Evolutionary conservation across 495 filamentous ascomycete species (phyloP).

Genomic region (Haplographium delicatum): DNA sequence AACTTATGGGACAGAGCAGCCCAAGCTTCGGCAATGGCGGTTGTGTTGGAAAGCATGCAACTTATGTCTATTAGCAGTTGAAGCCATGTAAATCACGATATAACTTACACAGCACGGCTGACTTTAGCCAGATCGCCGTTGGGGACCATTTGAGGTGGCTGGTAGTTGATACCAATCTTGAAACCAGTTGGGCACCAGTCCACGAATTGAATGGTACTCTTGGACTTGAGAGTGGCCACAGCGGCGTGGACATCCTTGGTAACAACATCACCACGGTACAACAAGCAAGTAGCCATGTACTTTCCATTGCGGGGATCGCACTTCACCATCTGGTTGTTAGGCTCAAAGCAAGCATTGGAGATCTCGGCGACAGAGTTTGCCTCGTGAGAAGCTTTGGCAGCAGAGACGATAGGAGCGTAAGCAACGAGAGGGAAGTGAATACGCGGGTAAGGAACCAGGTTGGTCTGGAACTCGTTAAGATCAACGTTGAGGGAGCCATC

Average conservation of each 20-base stretch:
- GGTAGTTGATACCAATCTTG: slow-evolving; percentile 99
- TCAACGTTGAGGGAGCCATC: slow-evolving; percentile 99
- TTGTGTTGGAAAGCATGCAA: slow-evolving; percentile 99
- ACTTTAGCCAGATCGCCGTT: slow-evolving; percentile 96
- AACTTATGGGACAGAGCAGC: slow-evolving; percentile 96
- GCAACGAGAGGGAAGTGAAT: slow-evolving; percentile 98
- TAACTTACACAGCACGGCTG: slow-evolving; percentile 90
- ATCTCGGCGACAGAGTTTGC: slow-evolving; percentile 84
- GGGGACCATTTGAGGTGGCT: slow-evolving; percentile 90
- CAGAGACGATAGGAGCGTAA: slow-evolving; percentile 91
- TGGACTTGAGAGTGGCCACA: slow-evolving; percentile 94
- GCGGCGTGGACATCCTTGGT: slow-evolving; percentile 90
- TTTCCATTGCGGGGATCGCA: slow-evolving; percentile 98
- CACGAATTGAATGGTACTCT: slow-evolving; percentile 97
- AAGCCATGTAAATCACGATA: not conserved
- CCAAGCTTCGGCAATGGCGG: slow-evolving; percentile 98
- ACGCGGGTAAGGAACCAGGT: slow-evolving; percentile 96
- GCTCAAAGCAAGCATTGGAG: slow-evolving; percentile 81
- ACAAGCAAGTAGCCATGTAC: slow-evolving; percentile 98
- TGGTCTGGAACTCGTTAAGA: slow-evolving; percentile 99
- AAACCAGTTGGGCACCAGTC: slow-evolving; percentile 99
- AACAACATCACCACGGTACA: slow-evolving; percentile 98
- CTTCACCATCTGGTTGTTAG: slow-evolving; percentile 96
- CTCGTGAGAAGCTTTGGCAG: slow-evolving; percentile 91
- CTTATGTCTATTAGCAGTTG: slow-evolving; percentile 35